A percentile compares a stretch with the other conserved stretches of the same genome.
phyloP scores from a whole-genome alignment of 2,329 filamentous ascomycete genomes.

The Leptographium radiaticola region DNA sequence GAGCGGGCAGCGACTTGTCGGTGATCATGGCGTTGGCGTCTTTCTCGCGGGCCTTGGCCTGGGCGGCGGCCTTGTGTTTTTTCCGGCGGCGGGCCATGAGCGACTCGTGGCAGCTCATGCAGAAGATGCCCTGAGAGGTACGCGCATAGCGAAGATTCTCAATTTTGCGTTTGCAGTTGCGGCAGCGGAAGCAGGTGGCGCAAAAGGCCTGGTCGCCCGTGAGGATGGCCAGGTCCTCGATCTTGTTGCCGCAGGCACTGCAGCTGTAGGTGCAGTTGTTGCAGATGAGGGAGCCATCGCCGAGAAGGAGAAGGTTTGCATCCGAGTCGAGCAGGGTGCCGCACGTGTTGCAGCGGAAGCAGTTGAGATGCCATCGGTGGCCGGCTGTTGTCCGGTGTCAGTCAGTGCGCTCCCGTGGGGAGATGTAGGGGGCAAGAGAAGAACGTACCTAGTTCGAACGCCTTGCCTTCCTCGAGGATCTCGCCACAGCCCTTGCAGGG shows the following conservation, averaged over 20 bases:
- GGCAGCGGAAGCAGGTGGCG: slow-evolving; percentile 89
- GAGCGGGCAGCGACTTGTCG: slow-evolving; percentile 85
- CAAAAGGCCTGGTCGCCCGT: slow-evolving; percentile 98
- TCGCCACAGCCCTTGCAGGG: slow-evolving; percentile 90
- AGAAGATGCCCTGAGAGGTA: slow-evolving; percentile 97
- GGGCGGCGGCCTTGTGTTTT: slow-evolving; percentile 58
- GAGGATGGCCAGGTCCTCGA: slow-evolving; percentile 92
- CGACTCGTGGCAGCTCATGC: slow-evolving; percentile 97
- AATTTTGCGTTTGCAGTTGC: slow-evolving; percentile 97
- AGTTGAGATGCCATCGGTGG: slow-evolving; percentile 97
- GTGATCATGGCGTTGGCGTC: slow-evolving; percentile 55
- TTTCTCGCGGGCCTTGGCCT: slow-evolving; percentile 49
- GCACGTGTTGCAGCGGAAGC: slow-evolving; percentile 95
- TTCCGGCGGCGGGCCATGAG: slow-evolving; percentile 88
- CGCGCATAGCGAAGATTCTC: slow-evolving; percentile 95
- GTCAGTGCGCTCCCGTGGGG: neutral
- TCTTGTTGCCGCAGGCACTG: slow-evolving; percentile 92
- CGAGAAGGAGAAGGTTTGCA: slow-evolving; percentile 89
- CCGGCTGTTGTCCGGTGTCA: slow-evolving; percentile 47
- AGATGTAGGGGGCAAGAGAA: neutral
- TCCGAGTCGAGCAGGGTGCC: slow-evolving; percentile 93
- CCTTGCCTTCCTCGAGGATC: slow-evolving; percentile 97
- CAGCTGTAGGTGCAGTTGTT: slow-evolving; percentile 99
- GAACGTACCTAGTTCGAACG: slow-evolving; percentile 80
- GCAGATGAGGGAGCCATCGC: slow-evolving; percentile 95